Conservation (phyloP, 192 early-diverging fungal genomes). For the Jimgerdemannia flammicorona region DNA sequence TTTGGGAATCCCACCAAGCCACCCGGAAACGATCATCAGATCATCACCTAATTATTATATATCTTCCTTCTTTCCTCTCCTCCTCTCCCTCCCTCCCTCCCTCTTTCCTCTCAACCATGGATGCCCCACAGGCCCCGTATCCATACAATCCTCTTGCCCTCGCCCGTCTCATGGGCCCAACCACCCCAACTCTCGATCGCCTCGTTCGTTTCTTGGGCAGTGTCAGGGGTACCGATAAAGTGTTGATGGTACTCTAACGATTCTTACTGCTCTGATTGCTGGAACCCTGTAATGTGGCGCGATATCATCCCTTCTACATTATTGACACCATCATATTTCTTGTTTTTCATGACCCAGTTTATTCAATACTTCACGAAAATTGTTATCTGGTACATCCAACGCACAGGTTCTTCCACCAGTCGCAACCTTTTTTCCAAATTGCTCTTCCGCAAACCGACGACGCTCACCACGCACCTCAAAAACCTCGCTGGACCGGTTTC, state of each 20-base stretch:
- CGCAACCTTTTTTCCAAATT: slow-evolving; percentile 22
- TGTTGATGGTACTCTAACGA: slow-evolving; percentile 52
- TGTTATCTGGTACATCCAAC: slow-evolving; percentile 70
- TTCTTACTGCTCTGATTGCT: too few relatives aligned
- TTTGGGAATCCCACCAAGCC: too few relatives aligned
- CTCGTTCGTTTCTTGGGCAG: slow-evolving; percentile 57
- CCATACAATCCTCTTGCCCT: slow-evolving; percentile 40
- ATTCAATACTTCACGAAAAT: slow-evolving; percentile 93
- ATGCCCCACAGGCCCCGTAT: background rate
- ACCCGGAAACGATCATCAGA: too few relatives aligned
- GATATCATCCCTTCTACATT: too few relatives aligned
- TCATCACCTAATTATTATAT: too few relatives aligned
- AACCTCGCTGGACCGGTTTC: slow-evolving; percentile 83
- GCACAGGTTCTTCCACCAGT: slow-evolving; percentile 13
- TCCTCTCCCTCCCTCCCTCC: background rate
- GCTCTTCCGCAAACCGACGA: slow-evolving; percentile 20
- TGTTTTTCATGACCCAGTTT: slow-evolving; percentile 48
- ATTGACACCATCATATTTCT: background rate
- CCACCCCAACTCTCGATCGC: slow-evolving; percentile 63
- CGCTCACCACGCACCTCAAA: slow-evolving; percentile 65
- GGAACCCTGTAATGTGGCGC: too few relatives aligned
- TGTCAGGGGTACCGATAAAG: slow-evolving; percentile 63
- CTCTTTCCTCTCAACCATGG: background rate
- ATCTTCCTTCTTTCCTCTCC: too few relatives aligned
- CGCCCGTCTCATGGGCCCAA: slow-evolving; percentile 45